Base-by-base conservation (phyloP, 2,329 filamentous ascomycete species). In the Stemphylium beticola region DNA sequence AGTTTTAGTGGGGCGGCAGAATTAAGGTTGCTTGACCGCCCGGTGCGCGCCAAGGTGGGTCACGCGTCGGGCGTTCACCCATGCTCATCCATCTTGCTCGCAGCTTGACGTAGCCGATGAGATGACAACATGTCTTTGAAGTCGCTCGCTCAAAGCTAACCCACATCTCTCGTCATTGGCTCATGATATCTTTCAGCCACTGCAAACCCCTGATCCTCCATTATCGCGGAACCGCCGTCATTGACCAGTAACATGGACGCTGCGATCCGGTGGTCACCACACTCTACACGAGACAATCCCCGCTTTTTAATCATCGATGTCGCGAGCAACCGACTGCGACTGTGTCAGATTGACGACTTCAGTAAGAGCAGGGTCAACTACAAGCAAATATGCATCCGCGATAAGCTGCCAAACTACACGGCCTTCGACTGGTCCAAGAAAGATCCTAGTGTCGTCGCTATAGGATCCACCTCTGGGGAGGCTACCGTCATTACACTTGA, bases 401-500 rank as follows among this genome's bases (percentile, higher is more conserved):
- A 80, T 61, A 82, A 83, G 57, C 78, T 87, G 1, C 84, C 85
- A 24, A 80, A 82, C 24, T 87, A 87, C 66, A 84, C 83, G 34
- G 85, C 86, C 12, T 88, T 88, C 71, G 85, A 87, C 70, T 88
- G 85, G 85, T 87, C 85, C 6, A 82, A 82, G 49, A 78, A 77
- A 32, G 79, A 87, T 61, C 82, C 85, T 53, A 85, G 87, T 46
- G 79, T 93, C 8, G 83, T 95, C 36, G 90, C 89, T 18, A 84
- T 95, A 24, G 91, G 91, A 36, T 90, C 89, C 10, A 83, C 86
- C 12, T 87, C 86, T 34, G 91, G 91, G 43, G 85, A 92, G 51
- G 89, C 92, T 59, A 88, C 89, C 59, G 78, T 96, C 17, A 77
- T 95, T 51, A 84, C 87, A 57, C 83, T 95, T 42, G 87, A 92